Evolutionary conservation across 1,284 basidiomycete genomes (phyloP), one percentile per base, ranked within the genome.

Genomic region (Tilletia indica): DNA sequence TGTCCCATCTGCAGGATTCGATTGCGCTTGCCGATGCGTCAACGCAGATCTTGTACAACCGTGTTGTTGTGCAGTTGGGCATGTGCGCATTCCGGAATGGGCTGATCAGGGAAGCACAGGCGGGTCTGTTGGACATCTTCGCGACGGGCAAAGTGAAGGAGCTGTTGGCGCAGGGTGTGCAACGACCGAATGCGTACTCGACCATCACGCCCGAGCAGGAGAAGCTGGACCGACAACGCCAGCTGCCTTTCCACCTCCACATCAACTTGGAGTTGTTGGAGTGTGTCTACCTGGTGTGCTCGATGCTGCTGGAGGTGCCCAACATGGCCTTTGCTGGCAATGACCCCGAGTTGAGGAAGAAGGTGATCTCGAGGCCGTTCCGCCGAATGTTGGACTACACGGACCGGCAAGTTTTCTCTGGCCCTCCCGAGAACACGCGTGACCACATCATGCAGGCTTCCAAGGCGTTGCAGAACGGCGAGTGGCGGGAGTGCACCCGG

Each of bases 401-500:
- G 3, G 97, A 99, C 84, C 90, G 95, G 58, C 95, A 98, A 86
- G 92, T 97, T 11, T 99, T 99, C 86, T 95, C 94, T 56, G 97
- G 97, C 19, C 97, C 97, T 2, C 97, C 97, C 39, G 97, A 99
- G 87, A 98, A 93, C 85, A 99, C 96, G 68, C 88, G 96, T 58
- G 97, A 99, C 85, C 96, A 99, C 85, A 96, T 99, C 85, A 98
- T 99, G 93, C 96, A 98, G 86, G 97, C 97, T 4, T 93, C 92
- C 86, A 97, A 95, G 86, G 95, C 97, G 4, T 86, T 99, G 70
- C 94, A 98, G 86, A 90, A 92, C 75, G 96, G 97, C 67, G 94
- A 99, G 81, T 99, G 97, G 97, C 92, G 96, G 85, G 90, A 91
- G 82, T 97, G 94, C 82, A 89, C 92, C 69, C 93, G 98, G 83